A percentile compares a stretch with the other conserved stretches of the same genome.
These are phyloP conservation scores for Chlamydomonas sp. DNA, from an alignment of 139 green algal genomes.

Conservation along the genomic window DNA sequence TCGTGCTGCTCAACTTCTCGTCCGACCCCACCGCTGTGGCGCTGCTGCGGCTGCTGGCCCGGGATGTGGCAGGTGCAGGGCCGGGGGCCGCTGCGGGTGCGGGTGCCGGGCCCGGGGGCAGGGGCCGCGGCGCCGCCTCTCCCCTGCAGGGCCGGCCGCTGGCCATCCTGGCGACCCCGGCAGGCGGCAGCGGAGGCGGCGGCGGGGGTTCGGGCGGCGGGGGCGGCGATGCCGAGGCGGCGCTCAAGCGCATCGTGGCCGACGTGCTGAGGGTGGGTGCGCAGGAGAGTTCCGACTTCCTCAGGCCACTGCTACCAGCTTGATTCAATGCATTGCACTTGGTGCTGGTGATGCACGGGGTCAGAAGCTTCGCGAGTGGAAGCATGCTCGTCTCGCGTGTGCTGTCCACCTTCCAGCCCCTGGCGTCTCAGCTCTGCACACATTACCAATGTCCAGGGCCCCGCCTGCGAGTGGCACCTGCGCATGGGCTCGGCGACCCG, in stretches of 20 bases:
- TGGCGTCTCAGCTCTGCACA: background rate
- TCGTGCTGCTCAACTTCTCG: constrained; percentile 29
- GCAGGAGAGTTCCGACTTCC: too few species aligned
- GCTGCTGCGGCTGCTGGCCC: constrained; percentile 31
- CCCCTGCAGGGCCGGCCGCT: constrained; percentile 12
- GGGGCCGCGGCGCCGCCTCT: background rate
- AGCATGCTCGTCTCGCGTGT: too few species aligned
- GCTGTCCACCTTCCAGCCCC: too few species aligned
- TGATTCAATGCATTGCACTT: too few species aligned
- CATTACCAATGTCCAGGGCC: background rate
- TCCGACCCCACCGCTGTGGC: constrained; percentile 27
- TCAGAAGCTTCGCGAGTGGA: too few species aligned
- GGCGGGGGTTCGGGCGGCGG: background rate
- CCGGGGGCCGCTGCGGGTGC: too few species aligned
- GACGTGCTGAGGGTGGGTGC: constrained; percentile 10
- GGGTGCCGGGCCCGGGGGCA: background rate
- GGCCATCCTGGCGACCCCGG: constrained; percentile 21
- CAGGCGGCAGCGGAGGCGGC: background rate
- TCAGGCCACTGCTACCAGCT: too few species aligned
- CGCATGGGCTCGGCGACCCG: constrained; percentile 11
- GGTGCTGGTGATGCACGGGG: too few species aligned
- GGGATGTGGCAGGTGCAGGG: background rate
- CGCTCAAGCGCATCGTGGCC: constrained; percentile 14
- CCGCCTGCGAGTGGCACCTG: constrained; percentile 27
- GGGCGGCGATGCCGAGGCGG: constrained; percentile 6